Percentiles rank a stretch among this genome's conserved stretches.
These are phyloP conservation scores for Aspergillus niger DNA, from an alignment of 2,329 filamentous ascomycete genomes.

Conservation along the genomic window DNA sequence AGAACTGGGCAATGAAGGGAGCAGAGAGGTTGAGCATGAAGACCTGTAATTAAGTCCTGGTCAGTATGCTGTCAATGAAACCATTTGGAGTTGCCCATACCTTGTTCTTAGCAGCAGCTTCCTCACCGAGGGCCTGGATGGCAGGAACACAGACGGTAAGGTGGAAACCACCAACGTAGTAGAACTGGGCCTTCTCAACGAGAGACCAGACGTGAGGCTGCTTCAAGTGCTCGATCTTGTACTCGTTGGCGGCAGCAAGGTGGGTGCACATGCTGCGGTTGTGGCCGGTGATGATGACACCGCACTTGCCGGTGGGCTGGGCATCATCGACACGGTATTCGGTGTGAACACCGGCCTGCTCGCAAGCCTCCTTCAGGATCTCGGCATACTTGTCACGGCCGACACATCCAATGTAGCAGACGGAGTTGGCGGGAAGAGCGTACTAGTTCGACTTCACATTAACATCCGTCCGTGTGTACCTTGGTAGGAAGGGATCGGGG, in stretches of 20 bases:
- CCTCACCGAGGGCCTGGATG: constrained; percentile 83
- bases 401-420: constrained; percentile 90
- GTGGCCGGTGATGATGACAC: constrained; percentile 94
- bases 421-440: constrained; percentile 83
- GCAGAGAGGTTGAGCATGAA: constrained; percentile 92
- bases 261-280: constrained; percentile 94
- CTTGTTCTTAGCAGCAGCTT: constrained; percentile 89
- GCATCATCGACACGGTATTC: constrained; percentile 91
- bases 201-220: constrained; percentile 87
- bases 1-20: constrained; percentile 95
- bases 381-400: constrained; percentile 95
- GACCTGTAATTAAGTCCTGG: constrained; percentile 41
- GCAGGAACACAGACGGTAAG: constrained; percentile 93
- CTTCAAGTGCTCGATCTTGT: constrained; percentile 92
- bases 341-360: constrained; percentile 83
- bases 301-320: constrained; percentile 87
- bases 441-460: constrained; percentile 57
- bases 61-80: constrained; percentile 12
- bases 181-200: constrained; percentile 83
- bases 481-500: background rate
- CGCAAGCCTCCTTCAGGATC: constrained; percentile 81
- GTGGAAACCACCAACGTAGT: constrained; percentile 96
- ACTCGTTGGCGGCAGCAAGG: constrained; percentile 94
- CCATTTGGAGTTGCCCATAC: constrained; percentile 35
- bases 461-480: constrained; percentile 11